Base-by-base conservation (phyloP, 2,329 filamentous ascomycete species). In the Alternaria sp. region DNA sequence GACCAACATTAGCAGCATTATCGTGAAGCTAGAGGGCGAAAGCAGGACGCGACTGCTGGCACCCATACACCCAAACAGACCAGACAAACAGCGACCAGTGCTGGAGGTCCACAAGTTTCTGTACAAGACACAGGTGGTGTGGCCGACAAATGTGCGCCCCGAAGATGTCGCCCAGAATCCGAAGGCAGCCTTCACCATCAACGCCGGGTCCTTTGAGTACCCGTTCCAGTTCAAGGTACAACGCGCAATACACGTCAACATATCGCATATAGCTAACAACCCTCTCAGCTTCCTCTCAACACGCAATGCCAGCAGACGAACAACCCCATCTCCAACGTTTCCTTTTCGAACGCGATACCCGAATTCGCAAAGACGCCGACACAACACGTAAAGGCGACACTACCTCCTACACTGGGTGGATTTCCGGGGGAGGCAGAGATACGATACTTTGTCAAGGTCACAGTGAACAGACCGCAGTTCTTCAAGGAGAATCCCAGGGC, bases 391-490 rank as follows among this genome's bases (percentile, higher is more conserved):
- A 96, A 92, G 75, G 89, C 89, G 71, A 97, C 94, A 0, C 84
- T 99, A 11, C 96, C 96, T 6, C 96, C 96, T 0, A 96, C 94
- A 5, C 83, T 98, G 58, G 92, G 87, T n/a, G 93, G 93, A 4
- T 94, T 96, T 69, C 92, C 93, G 0, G 91, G 90, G 30, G 89
- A 94, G 79, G 95, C 94, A 21, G 94, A 97, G 80, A 94, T 98
- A 64, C 88, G 90, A 70, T 99, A 99, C 81, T 99, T 92, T 77
- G 87, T 98, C 76, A 99, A 99, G 79, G 93, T 92, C n/a, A 98
- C 96, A 0, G 89, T 98, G 6, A 92, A 94, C 74, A 86, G 94
- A n/a, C 93, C 94, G 0, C 90, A 92, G 14, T 86, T 97, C 63
- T 93, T 96, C 80, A 95, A 95, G 76, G 94, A 97, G 81, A 97